These are phyloP conservation scores for Punica granatum DNA, from an alignment of 345 rosid species.

Conservation along the genomic window DNA sequence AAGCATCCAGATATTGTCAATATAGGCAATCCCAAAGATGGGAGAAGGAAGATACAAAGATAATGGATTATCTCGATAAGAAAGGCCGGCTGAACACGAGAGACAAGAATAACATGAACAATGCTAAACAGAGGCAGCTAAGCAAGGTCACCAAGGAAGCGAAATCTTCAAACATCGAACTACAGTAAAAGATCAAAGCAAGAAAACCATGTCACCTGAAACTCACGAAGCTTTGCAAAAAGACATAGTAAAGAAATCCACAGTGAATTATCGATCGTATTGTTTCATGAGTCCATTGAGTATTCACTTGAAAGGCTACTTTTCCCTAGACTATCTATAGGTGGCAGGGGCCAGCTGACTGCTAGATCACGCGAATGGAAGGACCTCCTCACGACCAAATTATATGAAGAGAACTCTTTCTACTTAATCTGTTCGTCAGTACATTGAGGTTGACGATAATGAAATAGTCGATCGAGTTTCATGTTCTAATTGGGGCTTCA, in stretches of 20 bases:
- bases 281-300: too few species aligned
- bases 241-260: conserved; percentile 10
- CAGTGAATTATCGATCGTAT: not conserved
- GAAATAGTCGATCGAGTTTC: too few species aligned
- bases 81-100: conserved; percentile 14
- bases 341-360: not conserved
- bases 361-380: not conserved
- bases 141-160: conserved; percentile 20
- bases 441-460: not conserved
- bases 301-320: not conserved
- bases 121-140: conserved; percentile 18
- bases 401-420: not conserved
- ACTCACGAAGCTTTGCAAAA: conserved; percentile 54
- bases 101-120: conserved; percentile 26
- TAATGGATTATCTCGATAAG: conserved; percentile 9
- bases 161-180: conserved; percentile 27
- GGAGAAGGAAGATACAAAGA: conserved; percentile 19
- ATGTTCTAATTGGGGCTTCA: not conserved
- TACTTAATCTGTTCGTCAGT: not conserved
- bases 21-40: conserved; percentile 30
- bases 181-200: conserved; percentile 19
- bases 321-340: not conserved
- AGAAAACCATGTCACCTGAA: conserved; percentile 47
- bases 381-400: not conserved
- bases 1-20: conserved; percentile 35